A percentile compares a stretch with the other conserved stretches of the same genome.
Conservation (phyloP, 2,329 filamentous ascomycete genomes). For the Incumbomyces lentus region DNA sequence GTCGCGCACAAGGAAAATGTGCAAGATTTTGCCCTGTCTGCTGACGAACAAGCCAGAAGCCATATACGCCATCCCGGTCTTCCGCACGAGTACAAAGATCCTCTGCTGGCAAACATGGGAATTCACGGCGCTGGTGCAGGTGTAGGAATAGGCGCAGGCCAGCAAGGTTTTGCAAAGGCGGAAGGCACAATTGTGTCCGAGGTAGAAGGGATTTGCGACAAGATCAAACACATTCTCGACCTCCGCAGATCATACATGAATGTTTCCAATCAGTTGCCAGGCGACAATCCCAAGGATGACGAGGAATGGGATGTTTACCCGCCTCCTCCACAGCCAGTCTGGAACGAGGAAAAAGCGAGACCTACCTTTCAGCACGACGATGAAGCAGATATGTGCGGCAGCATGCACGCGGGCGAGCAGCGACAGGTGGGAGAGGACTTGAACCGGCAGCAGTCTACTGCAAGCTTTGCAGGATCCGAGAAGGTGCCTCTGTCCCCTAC, state of each 20-base stretch:
- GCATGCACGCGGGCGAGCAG: conserved; percentile 17
- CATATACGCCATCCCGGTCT: conserved; percentile 42
- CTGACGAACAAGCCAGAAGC: conserved; percentile 38
- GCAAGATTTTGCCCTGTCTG: conserved; percentile 30
- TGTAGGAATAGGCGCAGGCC: conserved; percentile 50
- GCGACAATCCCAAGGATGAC: conserved; percentile 81
- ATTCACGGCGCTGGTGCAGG: conserved; percentile 49
- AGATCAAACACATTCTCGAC: conserved; percentile 82
- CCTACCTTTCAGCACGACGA: conserved; percentile 8
- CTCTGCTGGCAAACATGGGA: conserved; percentile 43
- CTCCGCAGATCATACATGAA: conserved; percentile 79
- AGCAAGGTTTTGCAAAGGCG: conserved; percentile 55
- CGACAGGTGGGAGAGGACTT: conserved; percentile 9
- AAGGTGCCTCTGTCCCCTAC: conserved; percentile 30
- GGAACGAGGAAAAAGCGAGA: conserved; percentile 54
- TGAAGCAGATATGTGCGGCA: conserved; percentile 24
- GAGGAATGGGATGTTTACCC: conserved; percentile 82
- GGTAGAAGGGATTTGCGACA: conserved; percentile 74
- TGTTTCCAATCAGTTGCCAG: conserved; percentile 68
- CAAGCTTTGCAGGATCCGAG: conserved; percentile 22
- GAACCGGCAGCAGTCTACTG: conserved; percentile 21
- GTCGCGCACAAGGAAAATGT: conserved; percentile 8
- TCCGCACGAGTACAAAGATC: conserved; percentile 46
- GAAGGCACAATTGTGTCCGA: conserved; percentile 77
- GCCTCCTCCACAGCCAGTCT: conserved; percentile 79